These are phyloP conservation scores for Pseudoturritis turrita DNA, from an alignment of 345 rosid species.

Conservation along the genomic window DNA sequence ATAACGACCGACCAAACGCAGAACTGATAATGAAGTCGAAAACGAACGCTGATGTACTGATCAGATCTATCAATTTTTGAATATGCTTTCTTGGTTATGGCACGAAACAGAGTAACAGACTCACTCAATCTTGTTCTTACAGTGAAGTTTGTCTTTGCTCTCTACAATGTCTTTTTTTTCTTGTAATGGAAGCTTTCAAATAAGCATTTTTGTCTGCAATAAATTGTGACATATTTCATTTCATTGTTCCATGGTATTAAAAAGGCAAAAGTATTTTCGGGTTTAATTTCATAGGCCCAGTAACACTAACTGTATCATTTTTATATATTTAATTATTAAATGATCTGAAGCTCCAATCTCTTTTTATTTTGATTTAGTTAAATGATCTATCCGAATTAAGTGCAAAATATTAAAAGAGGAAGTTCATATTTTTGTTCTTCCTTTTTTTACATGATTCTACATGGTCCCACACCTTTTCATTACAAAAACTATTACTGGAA, in stretches of 20 bases:
- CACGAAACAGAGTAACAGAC: not conserved
- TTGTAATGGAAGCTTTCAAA: not conserved
- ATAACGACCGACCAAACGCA: constrained; percentile 82
- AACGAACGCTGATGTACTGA: constrained; percentile 64
- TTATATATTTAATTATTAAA: not conserved
- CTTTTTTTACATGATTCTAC: not conserved
- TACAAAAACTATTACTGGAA: not conserved
- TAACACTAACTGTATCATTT: too few species aligned
- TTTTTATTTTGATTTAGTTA: not conserved
- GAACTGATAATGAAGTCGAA: constrained; percentile 72
- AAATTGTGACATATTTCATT: not conserved
- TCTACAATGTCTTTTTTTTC: not conserved
- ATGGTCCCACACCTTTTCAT: constrained; percentile 1
- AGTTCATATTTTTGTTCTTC: not conserved
- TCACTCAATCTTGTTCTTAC: not conserved
- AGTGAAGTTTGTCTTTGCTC: not conserved
- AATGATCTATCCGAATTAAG: not conserved
- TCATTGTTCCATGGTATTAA: not conserved
- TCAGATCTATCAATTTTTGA: constrained; percentile 46
- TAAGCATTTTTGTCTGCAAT: not conserved
- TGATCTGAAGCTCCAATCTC: not conserved
- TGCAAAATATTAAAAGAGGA: not conserved
- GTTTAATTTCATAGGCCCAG: too few species aligned
- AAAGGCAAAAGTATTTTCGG: not conserved
- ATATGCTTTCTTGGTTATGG: not conserved